These are phyloP conservation scores for Metschnikowia borealis DNA, from an alignment of 805 yeast genomes.

Conservation along the genomic window DNA sequence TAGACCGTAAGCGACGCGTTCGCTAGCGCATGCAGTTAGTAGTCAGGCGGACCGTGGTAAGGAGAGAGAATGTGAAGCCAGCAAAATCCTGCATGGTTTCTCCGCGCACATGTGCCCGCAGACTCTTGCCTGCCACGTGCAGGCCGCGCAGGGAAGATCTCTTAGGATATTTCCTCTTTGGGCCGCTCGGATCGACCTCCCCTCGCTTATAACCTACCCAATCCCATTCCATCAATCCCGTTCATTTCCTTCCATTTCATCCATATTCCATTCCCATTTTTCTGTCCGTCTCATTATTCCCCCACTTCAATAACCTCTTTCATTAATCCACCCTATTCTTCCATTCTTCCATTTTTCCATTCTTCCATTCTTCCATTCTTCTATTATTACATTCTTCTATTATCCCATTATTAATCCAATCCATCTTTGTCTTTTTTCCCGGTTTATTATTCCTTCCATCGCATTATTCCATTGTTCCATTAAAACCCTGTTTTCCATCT, in stretches of 20 bases:
- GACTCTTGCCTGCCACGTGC: neutral
- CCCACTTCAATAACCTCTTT: too few species aligned
- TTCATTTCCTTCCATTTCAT: neutral
- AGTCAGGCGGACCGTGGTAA: neutral
- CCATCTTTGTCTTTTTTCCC: too few species aligned
- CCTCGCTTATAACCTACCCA: neutral
- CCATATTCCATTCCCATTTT: neutral
- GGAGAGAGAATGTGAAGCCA: neutral
- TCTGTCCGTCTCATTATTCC: neutral
- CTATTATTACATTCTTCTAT: too few species aligned
- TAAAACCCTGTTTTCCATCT: too few species aligned
- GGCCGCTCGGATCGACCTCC: neutral
- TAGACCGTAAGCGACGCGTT: neutral
- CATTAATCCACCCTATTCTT: too few species aligned
- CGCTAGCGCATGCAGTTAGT: neutral
- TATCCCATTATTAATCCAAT: too few species aligned
- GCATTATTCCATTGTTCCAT: too few species aligned
- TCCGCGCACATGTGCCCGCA: neutral
- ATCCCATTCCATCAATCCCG: too few species aligned
- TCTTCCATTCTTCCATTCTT: too few species aligned
- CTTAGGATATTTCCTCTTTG: neutral
- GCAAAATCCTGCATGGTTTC: constrained; percentile 1
- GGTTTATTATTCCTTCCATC: too few species aligned
- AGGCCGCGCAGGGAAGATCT: neutral
- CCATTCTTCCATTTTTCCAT: too few species aligned